Evolutionary conservation across 257 asterid species (phyloP).

Genomic region (Nicotiana otophora): DNA sequence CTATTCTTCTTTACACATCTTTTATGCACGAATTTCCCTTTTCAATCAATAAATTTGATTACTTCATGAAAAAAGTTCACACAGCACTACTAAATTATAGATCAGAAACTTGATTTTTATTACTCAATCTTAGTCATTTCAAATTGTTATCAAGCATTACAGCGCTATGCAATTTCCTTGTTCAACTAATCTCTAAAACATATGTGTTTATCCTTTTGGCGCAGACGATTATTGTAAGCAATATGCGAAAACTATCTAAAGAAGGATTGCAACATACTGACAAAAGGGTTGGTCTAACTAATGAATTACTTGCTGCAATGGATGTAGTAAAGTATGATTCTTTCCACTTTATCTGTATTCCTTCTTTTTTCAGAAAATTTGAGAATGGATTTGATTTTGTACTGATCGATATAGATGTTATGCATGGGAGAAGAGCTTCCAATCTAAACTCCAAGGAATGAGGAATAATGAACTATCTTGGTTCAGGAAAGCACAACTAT

Average conservation of each 20-base stretch:
- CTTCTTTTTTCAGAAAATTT: not conserved
- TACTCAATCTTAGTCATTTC: not conserved
- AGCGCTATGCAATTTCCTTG: not conserved
- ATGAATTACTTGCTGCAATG: constrained; percentile 84
- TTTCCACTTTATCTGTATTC: not conserved
- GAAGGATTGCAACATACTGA: constrained; percentile 77
- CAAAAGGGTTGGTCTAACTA: constrained; percentile 76
- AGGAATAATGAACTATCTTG: constrained; percentile 72
- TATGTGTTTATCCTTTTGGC: constrained; percentile 22
- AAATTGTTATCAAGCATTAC: not conserved
- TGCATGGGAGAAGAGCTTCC: constrained; percentile 89
- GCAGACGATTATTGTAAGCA: constrained; percentile 74
- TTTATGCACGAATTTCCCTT: not conserved
- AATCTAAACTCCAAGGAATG: constrained; percentile 51
- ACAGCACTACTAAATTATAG: not conserved
- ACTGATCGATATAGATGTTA: constrained; percentile 44
- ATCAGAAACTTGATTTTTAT: not conserved
- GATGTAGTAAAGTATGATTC: constrained; percentile 76
- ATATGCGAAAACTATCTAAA: constrained; percentile 63
- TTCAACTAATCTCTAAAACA: not conserved
- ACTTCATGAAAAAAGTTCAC: not conserved
- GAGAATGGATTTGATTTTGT: constrained; percentile 8
- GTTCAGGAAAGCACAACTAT: constrained; percentile 70
- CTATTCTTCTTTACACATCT: not conserved
- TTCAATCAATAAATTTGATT: not conserved